A percentile compares a stretch with the other conserved stretches of the same genome.
Evolutionary conservation across 108 stramenopile genomes (phyloP).

Genomic region (Skeletonema tropicum): DNA sequence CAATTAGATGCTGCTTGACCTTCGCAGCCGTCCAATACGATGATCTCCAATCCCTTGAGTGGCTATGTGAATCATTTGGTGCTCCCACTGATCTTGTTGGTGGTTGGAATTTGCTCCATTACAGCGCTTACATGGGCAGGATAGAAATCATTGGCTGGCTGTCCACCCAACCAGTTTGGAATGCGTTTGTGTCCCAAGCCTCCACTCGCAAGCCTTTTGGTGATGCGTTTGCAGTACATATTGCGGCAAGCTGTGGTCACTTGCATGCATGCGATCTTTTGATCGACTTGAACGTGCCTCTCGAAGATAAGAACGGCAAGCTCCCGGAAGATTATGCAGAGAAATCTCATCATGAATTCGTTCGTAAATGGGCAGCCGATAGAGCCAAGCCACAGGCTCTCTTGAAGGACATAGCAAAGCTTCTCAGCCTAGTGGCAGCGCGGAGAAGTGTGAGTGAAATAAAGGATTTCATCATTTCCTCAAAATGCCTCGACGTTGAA

Average conservation of each 20-base stretch:
- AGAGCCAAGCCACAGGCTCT: not conserved
- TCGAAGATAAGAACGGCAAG: slow-evolving; percentile 1
- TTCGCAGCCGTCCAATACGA: slow-evolving; percentile 23
- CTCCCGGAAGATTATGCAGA: slow-evolving; percentile 12
- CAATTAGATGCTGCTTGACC: slow-evolving; percentile 3
- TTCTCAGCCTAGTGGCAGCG: not conserved
- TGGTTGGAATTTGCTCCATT: slow-evolving; percentile 10
- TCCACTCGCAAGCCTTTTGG: not conserved
- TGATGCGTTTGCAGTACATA: slow-evolving; percentile 16
- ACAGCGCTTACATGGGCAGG: slow-evolving; percentile 3
- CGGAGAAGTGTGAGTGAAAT: not conserved
- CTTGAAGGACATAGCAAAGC: not conserved
- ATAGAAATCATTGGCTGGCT: slow-evolving; percentile 15
- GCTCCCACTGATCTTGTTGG: not conserved
- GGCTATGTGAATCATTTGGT: slow-evolving; percentile 1
- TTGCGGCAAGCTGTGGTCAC: slow-evolving; percentile 17
- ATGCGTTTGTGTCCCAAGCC: not conserved
- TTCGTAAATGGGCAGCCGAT: not conserved
- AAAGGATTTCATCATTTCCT: not conserved
- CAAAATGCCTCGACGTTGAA: not conserved
- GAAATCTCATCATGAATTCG: not conserved
- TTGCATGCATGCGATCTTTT: slow-evolving; percentile 1
- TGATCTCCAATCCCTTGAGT: slow-evolving; percentile 14
- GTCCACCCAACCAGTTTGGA: not conserved
- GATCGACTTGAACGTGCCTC: not conserved